Evolutionary conservation across 192 early-diverging fungal species (phyloP).

Genomic region (Allomyces macrogynus): DNA sequence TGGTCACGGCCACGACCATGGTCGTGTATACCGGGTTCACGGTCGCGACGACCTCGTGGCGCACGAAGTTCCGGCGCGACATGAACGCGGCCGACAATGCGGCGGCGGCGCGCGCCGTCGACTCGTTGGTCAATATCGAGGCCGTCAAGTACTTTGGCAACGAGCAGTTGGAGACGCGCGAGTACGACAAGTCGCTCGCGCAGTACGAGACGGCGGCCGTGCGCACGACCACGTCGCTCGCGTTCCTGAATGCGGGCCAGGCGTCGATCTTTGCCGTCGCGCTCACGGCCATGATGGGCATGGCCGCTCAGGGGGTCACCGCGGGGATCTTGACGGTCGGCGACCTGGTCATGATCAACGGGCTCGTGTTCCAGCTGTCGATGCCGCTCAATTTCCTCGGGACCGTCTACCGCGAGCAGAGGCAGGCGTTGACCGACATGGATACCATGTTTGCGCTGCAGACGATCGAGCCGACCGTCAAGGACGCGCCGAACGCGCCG

Average conservation of each 20-base stretch:
- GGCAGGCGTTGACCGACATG: slow-evolving; percentile 92
- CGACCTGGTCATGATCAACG: slow-evolving; percentile 97
- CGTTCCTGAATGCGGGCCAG: slow-evolving; percentile 88
- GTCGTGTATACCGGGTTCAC: slow-evolving; percentile 64
- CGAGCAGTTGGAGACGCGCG: slow-evolving; percentile 69
- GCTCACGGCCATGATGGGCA: slow-evolving; percentile 87
- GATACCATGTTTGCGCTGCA: slow-evolving; percentile 83
- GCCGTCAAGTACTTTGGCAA: slow-evolving; percentile 95
- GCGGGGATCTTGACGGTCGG: slow-evolving; percentile 70
- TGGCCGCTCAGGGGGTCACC: slow-evolving; percentile 75
- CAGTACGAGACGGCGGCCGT: slow-evolving; percentile 92
- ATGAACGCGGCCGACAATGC: slow-evolving; percentile 94
- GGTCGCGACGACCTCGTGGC: slow-evolving; percentile 75
- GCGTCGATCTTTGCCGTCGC: slow-evolving; percentile 79
- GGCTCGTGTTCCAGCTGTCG: slow-evolving; percentile 91
- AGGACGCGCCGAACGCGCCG: slow-evolving; percentile 10
- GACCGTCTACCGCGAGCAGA: slow-evolving; percentile 87
- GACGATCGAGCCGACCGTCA: slow-evolving; percentile 25
- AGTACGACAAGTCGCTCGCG: slow-evolving; percentile 67
- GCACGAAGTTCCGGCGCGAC: slow-evolving; percentile 54
- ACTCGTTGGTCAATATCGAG: slow-evolving; percentile 94
- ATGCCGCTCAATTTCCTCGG: slow-evolving; percentile 96
- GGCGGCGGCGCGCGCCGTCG: slow-evolving; percentile 81
- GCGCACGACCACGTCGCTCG: slow-evolving; percentile 68
- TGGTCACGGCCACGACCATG: slow-evolving; percentile 43